phyloP scores from a whole-genome alignment of 306 rosid genomes.

The Corylus heterophylla region DNA sequence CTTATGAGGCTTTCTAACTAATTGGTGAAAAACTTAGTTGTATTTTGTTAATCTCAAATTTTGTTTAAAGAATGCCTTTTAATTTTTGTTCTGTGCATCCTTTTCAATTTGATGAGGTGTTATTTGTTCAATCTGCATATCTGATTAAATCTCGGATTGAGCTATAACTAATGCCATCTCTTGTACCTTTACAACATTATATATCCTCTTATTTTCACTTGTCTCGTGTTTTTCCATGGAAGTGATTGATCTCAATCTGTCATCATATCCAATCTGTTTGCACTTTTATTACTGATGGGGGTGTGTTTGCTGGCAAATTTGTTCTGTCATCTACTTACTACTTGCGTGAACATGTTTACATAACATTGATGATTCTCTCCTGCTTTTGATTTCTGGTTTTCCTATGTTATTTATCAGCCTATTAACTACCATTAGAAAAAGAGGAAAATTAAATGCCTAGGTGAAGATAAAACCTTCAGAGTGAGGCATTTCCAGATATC shows the following conservation, averaged over 20 bases:
- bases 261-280: not conserved
- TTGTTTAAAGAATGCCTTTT: not conserved
- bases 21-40: not conserved
- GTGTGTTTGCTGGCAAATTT: not conserved
- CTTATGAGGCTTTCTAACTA: not conserved
- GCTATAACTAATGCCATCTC: not conserved
- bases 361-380: not conserved
- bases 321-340: not conserved
- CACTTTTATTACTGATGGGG: not conserved
- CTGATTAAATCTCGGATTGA: not conserved
- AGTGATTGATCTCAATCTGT: not conserved
- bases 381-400: not conserved
- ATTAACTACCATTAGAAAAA: not conserved
- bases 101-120: not conserved
- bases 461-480: not conserved
- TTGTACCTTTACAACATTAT: not conserved
- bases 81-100: not conserved
- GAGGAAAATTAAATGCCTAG: not conserved
- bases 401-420: not conserved
- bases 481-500: not conserved
- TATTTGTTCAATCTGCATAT: not conserved
- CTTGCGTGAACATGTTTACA: not conserved
- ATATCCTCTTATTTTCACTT: not conserved
- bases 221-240: not conserved
- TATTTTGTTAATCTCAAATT: not conserved